phyloP scores from a whole-genome alignment of 1,284 basidiomycete genomes.

The Leccinum subrobustum region DNA sequence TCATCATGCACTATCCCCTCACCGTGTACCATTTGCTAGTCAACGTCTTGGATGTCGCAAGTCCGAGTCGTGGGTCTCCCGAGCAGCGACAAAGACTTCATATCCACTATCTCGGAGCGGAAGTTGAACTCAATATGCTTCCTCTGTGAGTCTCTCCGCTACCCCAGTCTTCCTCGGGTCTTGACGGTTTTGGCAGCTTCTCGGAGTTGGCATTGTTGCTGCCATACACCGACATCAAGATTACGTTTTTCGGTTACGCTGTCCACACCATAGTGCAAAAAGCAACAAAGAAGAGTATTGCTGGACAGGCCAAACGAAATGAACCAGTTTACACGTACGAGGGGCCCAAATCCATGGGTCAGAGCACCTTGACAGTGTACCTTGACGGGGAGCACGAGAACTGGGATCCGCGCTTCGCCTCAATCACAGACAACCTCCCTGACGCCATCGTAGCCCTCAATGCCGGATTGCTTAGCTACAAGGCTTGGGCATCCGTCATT shows the following conservation, averaged over 20 bases:
- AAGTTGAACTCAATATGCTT: conserved; percentile 44
- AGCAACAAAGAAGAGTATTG: conserved; percentile 27
- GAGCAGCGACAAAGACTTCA: conserved; percentile 28
- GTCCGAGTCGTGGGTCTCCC: conserved; percentile 24
- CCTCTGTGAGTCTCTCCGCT: conserved; percentile 36
- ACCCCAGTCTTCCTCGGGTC: neutral
- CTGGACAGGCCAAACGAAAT: conserved; percentile 26
- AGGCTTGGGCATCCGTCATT: conserved; percentile 36
- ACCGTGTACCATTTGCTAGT: conserved; percentile 39
- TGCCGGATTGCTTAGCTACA: conserved; percentile 40
- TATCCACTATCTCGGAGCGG: conserved; percentile 39
- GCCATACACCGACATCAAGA: conserved; percentile 41
- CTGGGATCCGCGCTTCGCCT: conserved; percentile 32
- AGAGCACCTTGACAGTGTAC: conserved; percentile 32
- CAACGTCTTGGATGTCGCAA: conserved; percentile 33
- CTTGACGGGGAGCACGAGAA: conserved; percentile 32
- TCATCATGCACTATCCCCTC: conserved; percentile 42
- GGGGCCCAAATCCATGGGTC: conserved; percentile 37
- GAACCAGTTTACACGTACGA: conserved; percentile 37
- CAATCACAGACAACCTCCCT: conserved; percentile 24
- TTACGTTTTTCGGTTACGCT: conserved; percentile 38
- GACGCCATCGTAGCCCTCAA: conserved; percentile 40
- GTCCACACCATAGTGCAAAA: conserved; percentile 33
- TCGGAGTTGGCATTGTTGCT: conserved; percentile 41
- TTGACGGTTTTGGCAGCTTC: conserved; percentile 32